phyloP scores from a whole-genome alignment of 31 red algal genomes.

The Porphyra umbilicalis region DNA sequence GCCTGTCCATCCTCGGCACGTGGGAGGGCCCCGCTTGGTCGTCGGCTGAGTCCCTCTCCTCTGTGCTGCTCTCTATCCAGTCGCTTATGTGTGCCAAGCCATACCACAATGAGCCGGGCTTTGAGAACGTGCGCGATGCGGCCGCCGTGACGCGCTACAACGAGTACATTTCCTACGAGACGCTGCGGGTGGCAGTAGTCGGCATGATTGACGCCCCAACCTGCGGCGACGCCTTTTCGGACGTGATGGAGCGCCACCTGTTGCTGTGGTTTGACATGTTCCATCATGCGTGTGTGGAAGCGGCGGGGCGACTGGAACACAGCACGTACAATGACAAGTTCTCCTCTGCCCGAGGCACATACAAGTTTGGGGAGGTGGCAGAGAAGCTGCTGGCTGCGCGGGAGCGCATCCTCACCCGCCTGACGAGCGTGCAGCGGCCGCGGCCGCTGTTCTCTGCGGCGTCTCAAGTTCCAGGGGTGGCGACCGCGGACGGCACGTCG shows the following conservation, averaged over 20 bases:
- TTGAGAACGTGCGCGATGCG: constrained; percentile 33
- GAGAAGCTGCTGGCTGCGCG: background rate
- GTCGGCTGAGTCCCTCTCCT: constrained; percentile 49
- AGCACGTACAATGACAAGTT: constrained; percentile 48
- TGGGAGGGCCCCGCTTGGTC: constrained; percentile 78
- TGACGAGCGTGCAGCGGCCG: background rate
- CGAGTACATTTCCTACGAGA: constrained; percentile 75
- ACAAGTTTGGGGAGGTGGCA: constrained; percentile 13
- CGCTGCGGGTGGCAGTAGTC: constrained; percentile 58
- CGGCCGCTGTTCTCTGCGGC: background rate
- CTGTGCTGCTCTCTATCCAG: constrained; percentile 74
- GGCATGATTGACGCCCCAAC: constrained; percentile 52
- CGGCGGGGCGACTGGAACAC: constrained; percentile 22
- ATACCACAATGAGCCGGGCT: constrained; percentile 85
- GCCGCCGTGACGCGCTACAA: constrained; percentile 42
- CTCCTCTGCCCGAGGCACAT: constrained; percentile 27
- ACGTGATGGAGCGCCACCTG: constrained; percentile 58
- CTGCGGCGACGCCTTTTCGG: constrained; percentile 42
- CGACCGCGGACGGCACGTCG: background rate
- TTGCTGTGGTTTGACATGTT: constrained; percentile 70
- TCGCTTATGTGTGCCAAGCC: constrained; percentile 69
- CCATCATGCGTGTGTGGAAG: constrained; percentile 30
- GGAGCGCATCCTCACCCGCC: background rate
- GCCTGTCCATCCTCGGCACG: constrained; percentile 73
- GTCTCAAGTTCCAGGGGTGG: background rate